Base-by-base conservation (phyloP, 2,329 filamentous ascomycete genomes). In the Setomelanomma holmii region DNA sequence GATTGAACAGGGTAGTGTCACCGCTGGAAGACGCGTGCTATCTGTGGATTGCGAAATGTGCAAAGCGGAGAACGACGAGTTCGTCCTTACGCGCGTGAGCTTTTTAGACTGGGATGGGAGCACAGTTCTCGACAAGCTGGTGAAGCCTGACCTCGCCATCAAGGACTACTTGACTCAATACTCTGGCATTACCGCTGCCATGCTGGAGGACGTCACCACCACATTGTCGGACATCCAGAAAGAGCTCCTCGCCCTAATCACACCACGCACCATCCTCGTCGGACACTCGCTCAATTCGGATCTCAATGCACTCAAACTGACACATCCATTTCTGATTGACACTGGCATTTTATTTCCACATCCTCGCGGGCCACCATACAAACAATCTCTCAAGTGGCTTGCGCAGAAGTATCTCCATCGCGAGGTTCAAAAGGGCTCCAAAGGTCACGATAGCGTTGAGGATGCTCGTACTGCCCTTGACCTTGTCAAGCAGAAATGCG, bases 41-140 rank as follows among this genome's bases (percentile, higher is more conserved):
- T 89, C 91, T 1, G 80, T 99, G 48, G 95, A 99, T 72, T 99
- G 95, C 76, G 95, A 99, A 76, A 99, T 99, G 95, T 96, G 93
- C 72, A 87, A 91, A 77, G 96, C 92, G 2, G 89, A 88, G 53
- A 86, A 89, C 55, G 86, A 86, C 41, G 85, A 90, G 60, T 91
- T 89, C 58, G 91, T 93, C 30, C 85, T 99, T 38, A 96, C 95
- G 1, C 87, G 95, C 50, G 89, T 98, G 71, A 97, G 92, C 71
- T 75, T 98, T 34, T 80, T 99, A 6, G 80, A 86, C 54, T 99
- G 95, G 93, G 86, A 92, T 62, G 93, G 93, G 42, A 84, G 86
- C 27, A 84, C 90, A 8, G 81, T 96, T 14, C 77, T 98, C 45
- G 95, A 99, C 72, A 90, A 96, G 76, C 84, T 98, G 11, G 95